Evolutionary conservation across 2,329 filamentous ascomycete species (phyloP), one percentile per base, ranked within the genome.

Genomic region (Fusarium lateritium): DNA sequence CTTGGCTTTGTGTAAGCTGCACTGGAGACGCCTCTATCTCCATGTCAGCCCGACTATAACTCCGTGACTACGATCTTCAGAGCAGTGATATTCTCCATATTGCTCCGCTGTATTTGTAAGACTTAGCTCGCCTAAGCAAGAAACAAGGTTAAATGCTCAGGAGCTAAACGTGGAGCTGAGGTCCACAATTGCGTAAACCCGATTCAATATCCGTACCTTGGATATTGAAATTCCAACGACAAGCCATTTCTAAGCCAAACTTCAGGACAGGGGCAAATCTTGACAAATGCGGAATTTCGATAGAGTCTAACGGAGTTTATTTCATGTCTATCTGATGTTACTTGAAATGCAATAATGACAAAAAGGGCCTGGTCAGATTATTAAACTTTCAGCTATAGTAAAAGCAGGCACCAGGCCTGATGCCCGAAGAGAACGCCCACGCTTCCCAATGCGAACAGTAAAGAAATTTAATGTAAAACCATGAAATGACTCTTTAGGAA

Each of bases 381-480:
- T 68, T 67, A 68, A 50, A 60, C 46, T 70, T 55, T 52, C 33
- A 55, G 39, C 67, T 64, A 70, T 28, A 31, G 50, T 45, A 56
- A 63, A 67, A 45, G 43, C 34, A 60, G 42, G 57, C 42, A 67
- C 66, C 43, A 26, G 43, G 39, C 36, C 40, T 42, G 11, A 24
- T 52, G 33, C 26, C 44, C 28, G 46, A 51, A 54, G 36, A 50
- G n/a, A 67, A 71, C 67, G 67, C 67, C 67, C 55, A 43, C 67
- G 67, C 63, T 67, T 61, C 67, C 63, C 62, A 68, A 68, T 70
- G 66, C 54, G 67, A 53, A 44, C 61, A 62, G 33, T 31, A n/a
- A 38, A 34, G n/a, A 21, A 22, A 47, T 60, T 57, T 44, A 36
- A 36, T 36, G 34, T 14, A 17, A 43, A 31, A 5, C 24, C 14